phyloP scores from a whole-genome alignment of 371 early-diverging fungal species.

The Mortierella polycephala region DNA sequence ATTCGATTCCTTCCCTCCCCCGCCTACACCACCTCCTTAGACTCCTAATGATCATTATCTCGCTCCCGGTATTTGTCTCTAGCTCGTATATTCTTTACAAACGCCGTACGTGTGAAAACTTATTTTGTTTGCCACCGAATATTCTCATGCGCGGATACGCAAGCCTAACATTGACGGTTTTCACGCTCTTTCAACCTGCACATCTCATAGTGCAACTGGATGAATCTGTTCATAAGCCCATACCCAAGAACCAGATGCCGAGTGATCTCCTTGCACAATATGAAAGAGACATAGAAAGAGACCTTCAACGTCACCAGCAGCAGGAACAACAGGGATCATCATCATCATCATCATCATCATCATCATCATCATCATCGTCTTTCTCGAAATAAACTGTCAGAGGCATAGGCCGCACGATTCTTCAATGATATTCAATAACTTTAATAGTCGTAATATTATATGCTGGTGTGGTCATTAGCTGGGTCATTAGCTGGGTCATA shows the following conservation, averaged over 20 bases:
- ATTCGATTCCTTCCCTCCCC: background rate
- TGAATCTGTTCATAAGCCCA: constrained; percentile 12
- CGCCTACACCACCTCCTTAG: constrained; percentile 3
- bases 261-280: constrained; percentile 25
- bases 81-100: constrained; percentile 51
- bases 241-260: background rate
- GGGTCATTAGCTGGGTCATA: too few relatives aligned
- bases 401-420: background rate
- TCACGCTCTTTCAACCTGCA: background rate
- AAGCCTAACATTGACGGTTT: background rate
- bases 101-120: constrained; percentile 23
- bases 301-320: constrained; percentile 4
- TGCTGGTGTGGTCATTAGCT: too few relatives aligned
- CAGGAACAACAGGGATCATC: constrained; percentile 1
- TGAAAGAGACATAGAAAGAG: constrained; percentile 16
- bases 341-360: constrained; percentile 4
- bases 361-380: constrained; percentile 4
- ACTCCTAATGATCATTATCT: constrained; percentile 41
- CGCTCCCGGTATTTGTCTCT: constrained; percentile 46
- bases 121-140: too few relatives aligned
- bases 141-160: background rate
- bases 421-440: background rate
- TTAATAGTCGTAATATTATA: background rate
- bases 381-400: background rate
- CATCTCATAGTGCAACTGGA: constrained; percentile 18